Evolutionary conservation across 495 filamentous ascomycete species (phyloP).

Genomic region (Daldinia childiae): DNA sequence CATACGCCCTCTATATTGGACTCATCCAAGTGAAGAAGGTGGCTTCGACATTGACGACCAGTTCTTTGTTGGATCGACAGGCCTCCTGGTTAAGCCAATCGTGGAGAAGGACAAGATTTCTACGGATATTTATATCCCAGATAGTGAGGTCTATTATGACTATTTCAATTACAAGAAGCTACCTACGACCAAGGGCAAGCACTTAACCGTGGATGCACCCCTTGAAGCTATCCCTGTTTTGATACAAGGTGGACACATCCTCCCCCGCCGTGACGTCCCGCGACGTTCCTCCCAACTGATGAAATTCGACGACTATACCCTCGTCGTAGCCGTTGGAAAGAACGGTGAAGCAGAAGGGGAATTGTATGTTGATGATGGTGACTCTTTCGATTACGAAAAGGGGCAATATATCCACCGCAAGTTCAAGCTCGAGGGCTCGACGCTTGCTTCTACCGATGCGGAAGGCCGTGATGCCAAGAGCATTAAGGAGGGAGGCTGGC

Average conservation of each 20-base stretch:
- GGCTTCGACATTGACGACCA: constrained; percentile 92
- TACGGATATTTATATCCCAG: constrained; percentile 86
- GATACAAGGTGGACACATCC: constrained; percentile 91
- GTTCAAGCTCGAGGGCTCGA: constrained; percentile 68
- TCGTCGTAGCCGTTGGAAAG: constrained; percentile 79
- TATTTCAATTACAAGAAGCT: constrained; percentile 87
- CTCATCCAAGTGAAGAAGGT: constrained; percentile 84
- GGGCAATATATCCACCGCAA: constrained; percentile 87
- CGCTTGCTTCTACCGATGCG: constrained; percentile 60
- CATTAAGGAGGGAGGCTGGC: constrained; percentile 74
- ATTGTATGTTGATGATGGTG: constrained; percentile 92
- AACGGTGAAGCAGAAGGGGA: constrained; percentile 78
- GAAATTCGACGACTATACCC: constrained; percentile 93
- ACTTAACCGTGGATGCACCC: constrained; percentile 74
- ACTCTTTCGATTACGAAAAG: constrained; percentile 85
- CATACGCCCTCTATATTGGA: constrained; percentile 89
- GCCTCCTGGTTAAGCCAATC: constrained; percentile 88
- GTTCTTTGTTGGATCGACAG: constrained; percentile 86
- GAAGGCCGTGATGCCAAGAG: constrained; percentile 64
- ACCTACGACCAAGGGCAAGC: constrained; percentile 70
- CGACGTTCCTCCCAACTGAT: constrained; percentile 86
- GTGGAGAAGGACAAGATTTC: constrained; percentile 74
- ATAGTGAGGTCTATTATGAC: constrained; percentile 89
- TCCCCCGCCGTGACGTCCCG: constrained; percentile 87
- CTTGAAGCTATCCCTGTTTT: constrained; percentile 86